phyloP scores from a whole-genome alignment of 768 basidiomycete species.

The Glaciozyma martinii region DNA sequence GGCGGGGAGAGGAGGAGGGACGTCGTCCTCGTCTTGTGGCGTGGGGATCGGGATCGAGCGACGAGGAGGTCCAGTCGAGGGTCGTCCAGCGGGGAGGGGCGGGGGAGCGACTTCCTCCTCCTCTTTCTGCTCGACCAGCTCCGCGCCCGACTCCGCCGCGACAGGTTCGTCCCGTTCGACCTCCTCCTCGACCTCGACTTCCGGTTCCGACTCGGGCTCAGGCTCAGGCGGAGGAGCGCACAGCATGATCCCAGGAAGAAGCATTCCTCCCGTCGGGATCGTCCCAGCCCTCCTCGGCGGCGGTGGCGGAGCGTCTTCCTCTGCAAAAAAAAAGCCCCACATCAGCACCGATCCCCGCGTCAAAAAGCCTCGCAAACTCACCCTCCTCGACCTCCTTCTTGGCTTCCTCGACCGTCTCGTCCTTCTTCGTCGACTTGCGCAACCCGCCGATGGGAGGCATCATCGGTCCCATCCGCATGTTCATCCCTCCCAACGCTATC shows the following conservation, averaged over 20 bases:
- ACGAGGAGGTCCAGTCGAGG: not conserved
- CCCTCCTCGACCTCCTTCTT: slow-evolving; percentile 2
- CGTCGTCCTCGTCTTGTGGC: not conserved
- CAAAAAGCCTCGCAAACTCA: too few relatives aligned
- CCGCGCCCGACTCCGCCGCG: not conserved
- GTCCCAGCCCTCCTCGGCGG: slow-evolving; percentile 2
- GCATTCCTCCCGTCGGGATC: slow-evolving; percentile 20
- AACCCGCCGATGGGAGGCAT: slow-evolving; percentile 11
- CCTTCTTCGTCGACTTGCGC: slow-evolving; percentile 13
- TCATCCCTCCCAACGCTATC: slow-evolving; percentile 21
- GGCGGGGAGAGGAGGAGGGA: not conserved
- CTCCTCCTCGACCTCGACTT: not conserved
- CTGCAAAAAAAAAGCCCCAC: not conserved
- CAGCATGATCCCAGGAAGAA: slow-evolving; percentile 20
- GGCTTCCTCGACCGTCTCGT: not conserved
- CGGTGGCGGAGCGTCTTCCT: not conserved
- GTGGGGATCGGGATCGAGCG: not conserved
- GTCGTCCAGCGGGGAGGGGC: slow-evolving; percentile 1
- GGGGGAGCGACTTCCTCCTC: not conserved
- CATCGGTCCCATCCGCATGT: slow-evolving; percentile 23
- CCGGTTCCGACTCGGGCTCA: not conserved
- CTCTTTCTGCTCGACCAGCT: not conserved
- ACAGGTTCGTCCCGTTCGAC: not conserved
- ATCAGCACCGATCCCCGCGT: not conserved
- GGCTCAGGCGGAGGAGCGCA: not conserved